Conservation (phyloP, 192 early-diverging fungal species). For the Podila clonocystis region DNA sequence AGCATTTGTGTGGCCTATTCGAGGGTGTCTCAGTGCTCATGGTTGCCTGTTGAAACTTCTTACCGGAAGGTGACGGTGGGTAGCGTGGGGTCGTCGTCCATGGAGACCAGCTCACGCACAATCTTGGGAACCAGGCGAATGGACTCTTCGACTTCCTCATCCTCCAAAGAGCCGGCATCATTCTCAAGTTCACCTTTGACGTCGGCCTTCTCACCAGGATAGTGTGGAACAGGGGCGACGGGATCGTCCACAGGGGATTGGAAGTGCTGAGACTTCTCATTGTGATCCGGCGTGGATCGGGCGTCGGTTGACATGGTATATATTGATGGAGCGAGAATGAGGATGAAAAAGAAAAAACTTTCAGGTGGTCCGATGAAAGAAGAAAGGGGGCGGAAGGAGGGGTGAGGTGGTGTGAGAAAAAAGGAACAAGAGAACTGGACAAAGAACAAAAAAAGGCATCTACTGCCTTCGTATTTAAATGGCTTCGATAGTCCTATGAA, state of each 20-base stretch:
- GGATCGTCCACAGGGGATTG: constrained; percentile 33
- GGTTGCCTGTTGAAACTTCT: neutral
- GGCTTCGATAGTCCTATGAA: neutral
- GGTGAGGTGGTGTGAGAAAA: neutral
- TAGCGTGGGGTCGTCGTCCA: constrained; percentile 52
- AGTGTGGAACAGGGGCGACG: constrained; percentile 43
- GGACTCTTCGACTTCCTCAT: constrained; percentile 42
- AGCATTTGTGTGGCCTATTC: neutral
- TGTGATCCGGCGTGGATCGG: neutral
- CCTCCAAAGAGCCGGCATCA: constrained; percentile 37
- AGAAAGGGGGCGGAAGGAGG: neutral
- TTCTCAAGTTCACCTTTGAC: constrained; percentile 40
- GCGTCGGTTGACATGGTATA: neutral
- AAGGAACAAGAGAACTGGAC: constrained; percentile 1
- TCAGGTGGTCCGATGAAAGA: neutral
- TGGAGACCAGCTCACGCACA: constrained; percentile 52
- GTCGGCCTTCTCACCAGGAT: constrained; percentile 27
- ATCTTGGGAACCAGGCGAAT: constrained; percentile 49
- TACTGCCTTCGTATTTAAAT: neutral
- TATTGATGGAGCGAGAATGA: neutral
- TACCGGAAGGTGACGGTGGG: constrained; percentile 56
- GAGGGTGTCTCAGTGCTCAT: neutral
- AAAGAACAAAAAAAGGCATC: neutral
- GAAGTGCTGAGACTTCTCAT: constrained; percentile 1
- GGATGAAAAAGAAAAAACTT: neutral